A percentile compares a stretch with the other conserved stretches of the same genome.
Evolutionary conservation across 768 basidiomycete species (phyloP).

Genomic region (Phlebiopsis gigantea): DNA sequence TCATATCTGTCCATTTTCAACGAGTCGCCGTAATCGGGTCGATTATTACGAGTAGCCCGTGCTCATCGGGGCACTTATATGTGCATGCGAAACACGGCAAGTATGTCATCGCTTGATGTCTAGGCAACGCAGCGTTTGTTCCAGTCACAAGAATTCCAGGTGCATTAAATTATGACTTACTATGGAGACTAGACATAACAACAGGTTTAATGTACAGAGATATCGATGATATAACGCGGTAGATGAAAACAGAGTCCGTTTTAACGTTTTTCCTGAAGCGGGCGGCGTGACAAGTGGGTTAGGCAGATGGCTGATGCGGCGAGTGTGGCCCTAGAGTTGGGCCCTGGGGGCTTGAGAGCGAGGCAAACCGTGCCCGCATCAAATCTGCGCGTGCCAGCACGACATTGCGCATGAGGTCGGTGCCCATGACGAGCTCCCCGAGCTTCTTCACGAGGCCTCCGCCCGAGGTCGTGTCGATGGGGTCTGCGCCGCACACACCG

Average conservation of each 20-base stretch:
- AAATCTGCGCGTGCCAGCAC: neutral
- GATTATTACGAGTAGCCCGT: neutral
- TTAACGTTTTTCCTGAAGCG: neutral
- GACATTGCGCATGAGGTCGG: constrained; percentile 12
- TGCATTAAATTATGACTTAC: neutral
- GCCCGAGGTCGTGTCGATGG: neutral
- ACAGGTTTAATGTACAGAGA: neutral
- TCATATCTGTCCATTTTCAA: neutral
- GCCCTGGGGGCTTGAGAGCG: neutral
- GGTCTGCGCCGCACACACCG: constrained; percentile 13
- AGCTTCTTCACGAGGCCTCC: constrained; percentile 9
- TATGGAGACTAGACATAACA: neutral
- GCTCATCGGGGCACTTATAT: neutral
- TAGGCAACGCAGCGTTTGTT: neutral
- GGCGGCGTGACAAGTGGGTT: neutral
- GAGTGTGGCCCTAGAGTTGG: neutral
- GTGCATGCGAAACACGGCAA: neutral
- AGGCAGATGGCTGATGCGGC: constrained; percentile 2
- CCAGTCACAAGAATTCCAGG: neutral
- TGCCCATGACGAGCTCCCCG: constrained; percentile 11
- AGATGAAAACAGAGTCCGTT: neutral
- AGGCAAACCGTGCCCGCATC: neutral
- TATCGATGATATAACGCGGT: neutral
- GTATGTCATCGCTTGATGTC: neutral
- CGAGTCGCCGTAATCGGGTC: neutral